phyloP scores from a whole-genome alignment of 257 asterid genomes.

The Solanum rostratum region DNA sequence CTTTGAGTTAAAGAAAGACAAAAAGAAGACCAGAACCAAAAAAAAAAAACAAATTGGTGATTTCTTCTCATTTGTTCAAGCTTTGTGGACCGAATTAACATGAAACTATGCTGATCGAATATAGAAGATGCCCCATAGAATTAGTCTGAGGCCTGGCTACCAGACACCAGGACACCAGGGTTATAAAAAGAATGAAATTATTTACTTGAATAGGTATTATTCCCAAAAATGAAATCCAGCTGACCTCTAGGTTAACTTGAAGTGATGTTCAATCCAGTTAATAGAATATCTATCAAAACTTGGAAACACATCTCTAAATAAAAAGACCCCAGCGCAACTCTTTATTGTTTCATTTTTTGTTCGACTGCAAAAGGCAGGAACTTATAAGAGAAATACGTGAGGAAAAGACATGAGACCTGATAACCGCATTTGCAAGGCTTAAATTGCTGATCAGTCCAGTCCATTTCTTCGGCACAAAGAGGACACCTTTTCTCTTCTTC shows the following conservation, averaged over 20 bases:
- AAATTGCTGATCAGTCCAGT: slow-evolving; percentile 97
- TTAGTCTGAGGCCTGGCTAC: neutral
- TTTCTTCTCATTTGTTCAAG: neutral
- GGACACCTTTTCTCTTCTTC: slow-evolving; percentile 97
- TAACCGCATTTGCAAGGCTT: slow-evolving; percentile 91
- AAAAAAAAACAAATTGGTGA: neutral
- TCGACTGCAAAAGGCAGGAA: neutral
- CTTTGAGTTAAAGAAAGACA: neutral
- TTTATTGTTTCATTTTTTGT: neutral
- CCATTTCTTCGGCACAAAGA: slow-evolving; percentile 98
- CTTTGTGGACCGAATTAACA: neutral
- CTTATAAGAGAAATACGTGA: neutral
- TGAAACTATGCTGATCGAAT: neutral
- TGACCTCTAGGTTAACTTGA: neutral
- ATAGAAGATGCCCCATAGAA: neutral
- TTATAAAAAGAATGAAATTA: neutral
- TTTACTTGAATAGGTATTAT: neutral
- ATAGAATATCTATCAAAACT: neutral
- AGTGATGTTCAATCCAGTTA: neutral
- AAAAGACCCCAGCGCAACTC: neutral
- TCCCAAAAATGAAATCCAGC: neutral
- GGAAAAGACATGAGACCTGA: slow-evolving; percentile 37
- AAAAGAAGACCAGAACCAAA: neutral
- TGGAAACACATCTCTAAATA: neutral
- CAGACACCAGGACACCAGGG: neutral